Conservation (phyloP, 1,284 basidiomycete species). For the Pseudozyma pruni region DNA sequence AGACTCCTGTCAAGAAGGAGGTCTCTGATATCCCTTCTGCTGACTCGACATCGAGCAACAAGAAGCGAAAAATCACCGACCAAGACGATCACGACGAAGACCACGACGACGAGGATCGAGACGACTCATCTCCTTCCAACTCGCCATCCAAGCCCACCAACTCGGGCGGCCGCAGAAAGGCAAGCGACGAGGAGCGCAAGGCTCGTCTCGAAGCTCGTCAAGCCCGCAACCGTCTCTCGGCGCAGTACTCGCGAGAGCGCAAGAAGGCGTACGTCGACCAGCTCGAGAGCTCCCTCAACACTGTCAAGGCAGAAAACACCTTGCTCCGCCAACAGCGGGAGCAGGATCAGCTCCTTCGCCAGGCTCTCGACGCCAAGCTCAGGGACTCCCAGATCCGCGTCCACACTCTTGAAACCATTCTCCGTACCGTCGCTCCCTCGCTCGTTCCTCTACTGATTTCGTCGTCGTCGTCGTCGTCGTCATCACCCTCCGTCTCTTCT, state of each 20-base stretch:
- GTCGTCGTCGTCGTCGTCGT: constrained; percentile 25
- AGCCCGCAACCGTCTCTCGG: constrained; percentile 64
- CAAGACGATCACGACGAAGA: constrained; percentile 11
- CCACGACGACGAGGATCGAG: constrained; percentile 15
- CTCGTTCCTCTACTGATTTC: constrained; percentile 27
- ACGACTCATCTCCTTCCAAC: constrained; percentile 12
- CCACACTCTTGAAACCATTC: constrained; percentile 46
- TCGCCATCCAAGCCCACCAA: constrained; percentile 34
- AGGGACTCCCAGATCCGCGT: constrained; percentile 46
- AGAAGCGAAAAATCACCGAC: constrained; percentile 31
- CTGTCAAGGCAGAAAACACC: constrained; percentile 50
- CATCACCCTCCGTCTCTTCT: constrained; percentile 3
- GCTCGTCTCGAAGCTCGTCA: constrained; percentile 64
- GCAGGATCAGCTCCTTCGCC: constrained; percentile 23
- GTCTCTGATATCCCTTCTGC: background rate
- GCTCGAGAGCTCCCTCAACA: constrained; percentile 52
- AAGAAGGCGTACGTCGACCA: constrained; percentile 62
- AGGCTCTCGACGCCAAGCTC: constrained; percentile 44
- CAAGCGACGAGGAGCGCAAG: constrained; percentile 60
- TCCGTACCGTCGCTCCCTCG: constrained; percentile 42
- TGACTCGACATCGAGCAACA: constrained; percentile 19
- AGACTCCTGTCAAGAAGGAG: constrained; percentile 34
- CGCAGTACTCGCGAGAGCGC: constrained; percentile 63
- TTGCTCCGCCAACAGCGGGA: constrained; percentile 24
- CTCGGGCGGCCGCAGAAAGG: constrained; percentile 28